Evolutionary conservation across 2,329 filamentous ascomycete species (phyloP), one percentile per base, ranked within the genome.

Genomic region (Xylaria sp.): DNA sequence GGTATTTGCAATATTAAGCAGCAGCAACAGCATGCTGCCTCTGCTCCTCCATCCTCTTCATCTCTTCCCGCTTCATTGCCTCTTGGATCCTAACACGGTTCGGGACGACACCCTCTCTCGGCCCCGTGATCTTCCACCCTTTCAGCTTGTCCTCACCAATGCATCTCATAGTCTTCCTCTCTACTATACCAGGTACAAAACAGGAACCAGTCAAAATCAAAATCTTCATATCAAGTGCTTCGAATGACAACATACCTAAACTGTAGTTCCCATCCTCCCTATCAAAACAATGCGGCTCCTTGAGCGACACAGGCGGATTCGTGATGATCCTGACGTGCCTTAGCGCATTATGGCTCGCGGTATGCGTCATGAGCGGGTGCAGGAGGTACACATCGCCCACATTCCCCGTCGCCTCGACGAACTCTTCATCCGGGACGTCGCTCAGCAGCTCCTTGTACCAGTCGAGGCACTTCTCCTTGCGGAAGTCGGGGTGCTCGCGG

Each of bases 361-460:
- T 84, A 75, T 90, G 87, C 77, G 89, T 75, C 86, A 89, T 89
- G 19, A 89, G 77, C 50, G 87, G 87, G 75, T 90, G 87, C 75
- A 89, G 73, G 17, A 90, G 77, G 70, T 84, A 89, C 14, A 89
- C 85, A 68, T 89, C 87, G 8, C 87, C 87, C 0, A 84, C 81
- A 0, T 81, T 73, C 1, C 88, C 88, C 1, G 81, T 84, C 0
- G 83, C 85, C 78, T 89, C 87, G 50, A 87, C 82, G 73, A 89
- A 87, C 0, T 27, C 68, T 6, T 68, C 72, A 21, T 75, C 73
- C 0, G 54, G 65, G 39, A 78, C 84, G 80, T 72, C 77, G 56
- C 69, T 77, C 53, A 77, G 79, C 2, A 85, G 70, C 21, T 77
- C 70, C 45, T 77, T 76, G 77, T 84, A 87, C 78, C 84, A 89